Base-by-base conservation (phyloP, 2,329 filamentous ascomycete species). In the Diaporthe longicolla region DNA sequence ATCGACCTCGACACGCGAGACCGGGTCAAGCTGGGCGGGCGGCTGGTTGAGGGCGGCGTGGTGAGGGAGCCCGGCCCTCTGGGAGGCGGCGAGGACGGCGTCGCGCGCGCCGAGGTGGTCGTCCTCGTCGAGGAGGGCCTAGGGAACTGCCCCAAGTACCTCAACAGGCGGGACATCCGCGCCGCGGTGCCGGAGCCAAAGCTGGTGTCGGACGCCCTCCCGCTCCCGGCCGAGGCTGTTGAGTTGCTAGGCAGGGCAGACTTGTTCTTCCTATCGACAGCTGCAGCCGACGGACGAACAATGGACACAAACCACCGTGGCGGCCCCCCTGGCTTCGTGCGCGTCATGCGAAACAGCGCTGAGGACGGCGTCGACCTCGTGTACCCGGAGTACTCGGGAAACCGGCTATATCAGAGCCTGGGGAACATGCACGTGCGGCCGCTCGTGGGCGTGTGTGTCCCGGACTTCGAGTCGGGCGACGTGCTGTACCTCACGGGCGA, bases 261-360 rank as follows among this genome's bases (percentile, higher is more conserved):
- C 80, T 86, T 95, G 77, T 91, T 97, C 81, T 97, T 97, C 83
- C 84, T 97, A 52, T 92, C 93, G 24, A 68, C 63, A 8, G 48
- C 48, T 0, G 93, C 90, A 26, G 89, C 89, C 0, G 87, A 93
- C 78, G 87, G 89, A 19, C 81, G 84, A 19, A 90, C 91, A 71
- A 97, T 97, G 94, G 94, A 97, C 81, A 94, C 92, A 9, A 97
- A 97, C 79, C 90, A 94, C 78, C 90, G 95, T 8, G 95, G 95
- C 50, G 95, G 95, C 0, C 87, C 91, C 1, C 86, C 87, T 0
- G 95, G 94, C 0, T 96, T 97, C 79, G 84, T 96, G 26, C 89
- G 94, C 32, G 85, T 96, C 11, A 81, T 92, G 1, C 89, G 87
- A 26, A 92, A 93, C 73, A 82, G 85, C 32, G 82, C 81, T 4